Percentiles rank a stretch among this genome's conserved stretches.
phyloP scores from a whole-genome alignment of 2,329 filamentous ascomycete species.

The Orbilia brochopaga region DNA sequence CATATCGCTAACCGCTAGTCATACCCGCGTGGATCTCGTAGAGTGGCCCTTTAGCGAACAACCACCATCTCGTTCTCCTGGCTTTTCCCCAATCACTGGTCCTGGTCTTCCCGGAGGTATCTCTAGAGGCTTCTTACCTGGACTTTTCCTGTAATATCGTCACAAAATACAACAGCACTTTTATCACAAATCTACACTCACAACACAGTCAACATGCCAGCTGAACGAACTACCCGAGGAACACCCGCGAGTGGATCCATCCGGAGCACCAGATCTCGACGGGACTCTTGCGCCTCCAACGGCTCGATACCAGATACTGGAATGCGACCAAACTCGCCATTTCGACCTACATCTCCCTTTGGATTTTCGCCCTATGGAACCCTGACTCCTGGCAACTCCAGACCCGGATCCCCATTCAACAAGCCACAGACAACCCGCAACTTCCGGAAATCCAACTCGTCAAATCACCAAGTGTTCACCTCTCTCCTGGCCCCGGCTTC shows the following conservation, averaged over 20 bases:
- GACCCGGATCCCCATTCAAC: slow-evolving; percentile 46
- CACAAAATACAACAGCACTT: not conserved
- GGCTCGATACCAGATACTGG: slow-evolving; percentile 44
- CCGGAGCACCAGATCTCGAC: slow-evolving; percentile 36
- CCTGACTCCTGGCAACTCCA: slow-evolving; percentile 46
- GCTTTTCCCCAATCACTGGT: slow-evolving; percentile 6
- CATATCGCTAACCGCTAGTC: slow-evolving; percentile 41
- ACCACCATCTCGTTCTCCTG: slow-evolving; percentile 9
- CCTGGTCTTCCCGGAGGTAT: slow-evolving; percentile 26
- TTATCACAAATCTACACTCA: slow-evolving; percentile 9
- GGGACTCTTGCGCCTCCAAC: slow-evolving; percentile 44
- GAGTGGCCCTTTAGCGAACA: slow-evolving; percentile 15
- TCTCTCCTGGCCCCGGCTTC: slow-evolving; percentile 42
- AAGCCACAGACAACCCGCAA: slow-evolving; percentile 35
- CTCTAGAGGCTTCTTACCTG: slow-evolving; percentile 7
- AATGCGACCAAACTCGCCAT: slow-evolving; percentile 41
- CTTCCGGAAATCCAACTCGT: slow-evolving; percentile 41
- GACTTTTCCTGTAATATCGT: slow-evolving; percentile 5
- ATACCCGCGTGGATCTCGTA: slow-evolving; percentile 25
- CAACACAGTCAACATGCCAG: slow-evolving; percentile 35
- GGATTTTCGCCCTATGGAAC: slow-evolving; percentile 42
- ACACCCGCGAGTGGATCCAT: slow-evolving; percentile 36
- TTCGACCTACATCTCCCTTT: slow-evolving; percentile 46
- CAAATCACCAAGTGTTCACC: slow-evolving; percentile 31
- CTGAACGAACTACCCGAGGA: slow-evolving; percentile 42